Evolutionary conservation across 805 yeast species (phyloP).

Genomic region (Blastobotrys chiropterorum): DNA sequence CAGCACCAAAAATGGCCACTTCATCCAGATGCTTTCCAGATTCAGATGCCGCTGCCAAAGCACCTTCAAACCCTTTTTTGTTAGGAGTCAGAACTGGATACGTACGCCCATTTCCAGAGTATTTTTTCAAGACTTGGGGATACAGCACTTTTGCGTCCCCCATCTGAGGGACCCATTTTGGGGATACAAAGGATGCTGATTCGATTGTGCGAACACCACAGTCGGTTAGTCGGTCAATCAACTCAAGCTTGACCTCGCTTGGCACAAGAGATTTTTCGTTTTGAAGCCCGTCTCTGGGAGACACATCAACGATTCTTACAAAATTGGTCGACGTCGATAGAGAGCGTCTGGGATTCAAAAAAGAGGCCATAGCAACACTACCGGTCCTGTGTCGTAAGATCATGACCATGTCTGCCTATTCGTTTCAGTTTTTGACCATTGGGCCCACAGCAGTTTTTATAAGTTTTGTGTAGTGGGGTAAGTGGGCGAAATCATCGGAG

Average conservation of each 20-base stretch:
- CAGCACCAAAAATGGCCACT: constrained; percentile 29
- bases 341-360: neutral
- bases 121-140: constrained; percentile 12
- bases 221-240: constrained; percentile 22
- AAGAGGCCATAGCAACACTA: neutral
- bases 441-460: neutral
- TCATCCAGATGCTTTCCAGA: constrained; percentile 18
- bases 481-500: neutral
- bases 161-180: constrained; percentile 34
- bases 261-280: constrained; percentile 25
- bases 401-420: too few species aligned
- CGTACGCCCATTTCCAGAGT: constrained; percentile 15
- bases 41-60: constrained; percentile 16
- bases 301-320: constrained; percentile 28
- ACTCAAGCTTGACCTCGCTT: constrained; percentile 24
- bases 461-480: neutral
- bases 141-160: constrained; percentile 24
- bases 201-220: constrained; percentile 26
- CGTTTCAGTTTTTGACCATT: neutral
- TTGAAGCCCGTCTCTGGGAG: constrained; percentile 32
- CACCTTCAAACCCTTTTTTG: constrained; percentile 25
- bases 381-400: too few species aligned
- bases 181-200: constrained; percentile 30
- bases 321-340: neutral
- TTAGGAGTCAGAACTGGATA: constrained; percentile 30